A percentile compares a stretch with the other conserved stretches of the same genome.
Conservation (phyloP, 164 flowering plant genomes). For the Umbellularia californica region DNA sequence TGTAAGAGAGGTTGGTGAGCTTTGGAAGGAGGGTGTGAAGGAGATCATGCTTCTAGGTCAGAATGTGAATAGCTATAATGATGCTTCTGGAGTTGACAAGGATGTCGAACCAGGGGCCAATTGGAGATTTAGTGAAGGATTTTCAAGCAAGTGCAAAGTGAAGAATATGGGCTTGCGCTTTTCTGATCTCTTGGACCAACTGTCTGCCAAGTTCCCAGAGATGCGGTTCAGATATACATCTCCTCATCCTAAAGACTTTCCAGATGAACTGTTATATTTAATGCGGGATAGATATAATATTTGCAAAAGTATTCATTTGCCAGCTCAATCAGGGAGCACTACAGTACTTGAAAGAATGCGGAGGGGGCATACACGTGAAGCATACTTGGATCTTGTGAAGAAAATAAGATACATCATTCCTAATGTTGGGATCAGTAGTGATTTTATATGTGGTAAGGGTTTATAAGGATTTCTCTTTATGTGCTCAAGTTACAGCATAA, state of each 20-base stretch:
- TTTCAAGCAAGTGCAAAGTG: constrained; percentile 78
- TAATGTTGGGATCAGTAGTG: constrained; percentile 85
- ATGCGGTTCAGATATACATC: constrained; percentile 97
- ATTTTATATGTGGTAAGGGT: constrained; percentile 91
- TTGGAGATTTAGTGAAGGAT: constrained; percentile 86
- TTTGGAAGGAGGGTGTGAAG: constrained; percentile 78
- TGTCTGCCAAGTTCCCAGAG: constrained; percentile 81
- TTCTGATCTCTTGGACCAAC: constrained; percentile 79
- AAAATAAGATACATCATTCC: constrained; percentile 75
- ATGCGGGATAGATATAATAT: constrained; percentile 87
- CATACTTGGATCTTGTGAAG: constrained; percentile 84
- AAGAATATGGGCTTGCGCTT: constrained; percentile 79
- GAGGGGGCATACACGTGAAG: constrained; percentile 84
- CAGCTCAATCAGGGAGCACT: constrained; percentile 89
- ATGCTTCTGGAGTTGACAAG: constrained; percentile 54
- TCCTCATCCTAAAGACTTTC: constrained; percentile 97
- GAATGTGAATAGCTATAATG: constrained; percentile 97
- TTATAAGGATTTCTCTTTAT: not conserved
- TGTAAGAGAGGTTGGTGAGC: constrained; percentile 83
- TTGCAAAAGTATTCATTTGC: constrained; percentile 88
- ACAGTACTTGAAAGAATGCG: constrained; percentile 89
- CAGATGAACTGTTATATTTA: constrained; percentile 76
- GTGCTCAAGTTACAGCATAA: not conserved
- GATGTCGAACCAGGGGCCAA: constrained; percentile 53
- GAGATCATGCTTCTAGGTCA: constrained; percentile 96